Evolutionary conservation across 2,329 filamentous ascomycete genomes (phyloP), one percentile per base, ranked within the genome.

Genomic region (Hymenotorrendiella dingleyae): DNA sequence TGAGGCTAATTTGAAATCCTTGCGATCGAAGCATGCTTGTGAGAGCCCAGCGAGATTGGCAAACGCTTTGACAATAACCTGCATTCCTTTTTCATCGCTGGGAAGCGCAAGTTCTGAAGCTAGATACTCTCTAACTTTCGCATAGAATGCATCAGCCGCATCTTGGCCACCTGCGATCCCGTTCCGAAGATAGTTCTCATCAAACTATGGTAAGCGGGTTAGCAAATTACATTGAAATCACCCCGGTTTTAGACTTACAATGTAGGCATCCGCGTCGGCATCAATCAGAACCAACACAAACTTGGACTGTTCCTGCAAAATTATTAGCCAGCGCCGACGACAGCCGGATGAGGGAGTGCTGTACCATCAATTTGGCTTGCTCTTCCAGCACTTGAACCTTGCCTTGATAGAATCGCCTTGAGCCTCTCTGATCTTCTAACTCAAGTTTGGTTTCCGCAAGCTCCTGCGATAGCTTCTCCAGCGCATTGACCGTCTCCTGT

Each of bases 31-130:
- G 64, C 78, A 65, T 14, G 70, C 67, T 42, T 63, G 67, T 44
- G 62, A 57, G 4, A 81, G 65, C 2, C 69, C 69, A 5, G 57
- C 51, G 11, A 78, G 55, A 48, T 80, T 76, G 52, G 72, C 73
- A 44, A 71, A 68, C n/a, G 78, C 62, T 50, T 74, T 76, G 54
- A 68, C 68, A 19, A 77, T 60, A 41, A 81, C 67, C 39, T 36
- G 44, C 2, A 49, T 17, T 12, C 20, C 35, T 14, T 45, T 34
- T 9, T 41, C 12, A 20, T 47, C 39, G 12, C 36, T n/a, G 17
- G 47, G 23, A 7, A 14, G 3, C 4, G 24, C 20, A 12, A 33
- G 40, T 2, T 42, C 26, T 30, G 44, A 37, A 11, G 21, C 5
- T 12, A 47, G 23, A 27, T 49, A 24, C 34, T 47, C 38, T 36